Percentiles rank a stretch among this genome's conserved stretches.
Evolutionary conservation across 192 early-diverging fungal species (phyloP).

Genomic region (Coemansia sp.): DNA sequence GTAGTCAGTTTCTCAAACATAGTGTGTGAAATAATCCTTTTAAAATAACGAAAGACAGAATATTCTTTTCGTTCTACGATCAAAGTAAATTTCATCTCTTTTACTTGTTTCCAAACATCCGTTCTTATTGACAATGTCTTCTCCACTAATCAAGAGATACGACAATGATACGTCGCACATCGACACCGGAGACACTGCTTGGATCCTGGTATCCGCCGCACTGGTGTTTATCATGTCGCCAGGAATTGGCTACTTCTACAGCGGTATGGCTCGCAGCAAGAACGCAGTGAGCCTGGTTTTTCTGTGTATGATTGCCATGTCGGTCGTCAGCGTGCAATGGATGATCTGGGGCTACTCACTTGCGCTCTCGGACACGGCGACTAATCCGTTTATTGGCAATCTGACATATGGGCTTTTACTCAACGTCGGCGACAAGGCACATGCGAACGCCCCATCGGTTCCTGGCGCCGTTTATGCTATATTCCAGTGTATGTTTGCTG

Average conservation of each 20-base stretch:
- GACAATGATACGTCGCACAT: conserved; percentile 40
- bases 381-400: conserved; percentile 75
- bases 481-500: conserved; percentile 93
- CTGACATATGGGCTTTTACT: conserved; percentile 72
- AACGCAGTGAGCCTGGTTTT: conserved; percentile 90
- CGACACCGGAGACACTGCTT: conserved; percentile 61
- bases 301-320: conserved; percentile 75
- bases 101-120: background rate
- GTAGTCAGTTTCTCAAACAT: too few relatives aligned
- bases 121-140: conserved; percentile 12
- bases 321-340: conserved; percentile 93
- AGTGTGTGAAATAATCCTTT: too few relatives aligned
- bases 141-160: conserved; percentile 11
- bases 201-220: conserved; percentile 69
- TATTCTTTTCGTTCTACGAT: background rate
- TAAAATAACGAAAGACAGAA: background rate
- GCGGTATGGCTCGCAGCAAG: conserved; percentile 89
- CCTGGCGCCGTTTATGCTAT: conserved; percentile 78
- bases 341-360: conserved; percentile 88
- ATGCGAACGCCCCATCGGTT: conserved; percentile 61
- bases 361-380: conserved; percentile 76
- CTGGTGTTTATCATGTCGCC: conserved; percentile 95
- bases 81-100: background rate
- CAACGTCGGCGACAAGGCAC: conserved; percentile 57
- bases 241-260: conserved; percentile 94